Evolutionary conservation across 2,329 filamentous ascomycete genomes (phyloP).

Genomic region (Epichloe glyceriae): DNA sequence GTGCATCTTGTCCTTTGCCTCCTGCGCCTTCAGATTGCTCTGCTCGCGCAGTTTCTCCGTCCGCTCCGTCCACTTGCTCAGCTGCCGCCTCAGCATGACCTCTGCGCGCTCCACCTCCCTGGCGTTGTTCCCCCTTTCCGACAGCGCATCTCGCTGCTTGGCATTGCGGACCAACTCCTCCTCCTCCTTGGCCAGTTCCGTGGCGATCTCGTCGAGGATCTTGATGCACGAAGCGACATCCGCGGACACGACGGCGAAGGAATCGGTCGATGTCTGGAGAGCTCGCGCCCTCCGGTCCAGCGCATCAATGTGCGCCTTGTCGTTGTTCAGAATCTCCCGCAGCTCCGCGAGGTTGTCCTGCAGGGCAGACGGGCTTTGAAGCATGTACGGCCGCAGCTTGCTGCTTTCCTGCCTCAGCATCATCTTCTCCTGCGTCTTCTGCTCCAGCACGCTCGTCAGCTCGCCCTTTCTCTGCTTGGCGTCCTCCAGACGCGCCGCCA

Average conservation of each 20-base stretch:
- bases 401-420: constrained; percentile 70
- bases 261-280: constrained; percentile 82
- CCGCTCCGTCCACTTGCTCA: constrained; percentile 73
- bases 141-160: constrained; percentile 73
- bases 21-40: constrained; percentile 66
- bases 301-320: constrained; percentile 75
- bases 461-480: constrained; percentile 69
- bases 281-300: constrained; percentile 81
- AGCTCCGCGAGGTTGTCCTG: constrained; percentile 74
- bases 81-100: constrained; percentile 67
- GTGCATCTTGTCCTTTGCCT: constrained; percentile 81
- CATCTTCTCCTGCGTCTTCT: constrained; percentile 57
- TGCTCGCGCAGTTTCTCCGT: constrained; percentile 74
- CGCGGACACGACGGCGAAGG: constrained; percentile 68
- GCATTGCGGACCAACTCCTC: constrained; percentile 73
- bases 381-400: constrained; percentile 82
- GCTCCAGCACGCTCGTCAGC: constrained; percentile 58
- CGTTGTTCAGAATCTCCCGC: constrained; percentile 60
- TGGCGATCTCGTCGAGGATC: constrained; percentile 72
- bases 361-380: constrained; percentile 73
- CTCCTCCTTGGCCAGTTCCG: constrained; percentile 81
- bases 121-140: constrained; percentile 78
- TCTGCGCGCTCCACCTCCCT: constrained; percentile 86
- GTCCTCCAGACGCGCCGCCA: constrained; percentile 70
- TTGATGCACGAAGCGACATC: constrained; percentile 85